Conservation (phyloP, 106 monocot genomes). For the Dendrobium huoshanense region DNA sequence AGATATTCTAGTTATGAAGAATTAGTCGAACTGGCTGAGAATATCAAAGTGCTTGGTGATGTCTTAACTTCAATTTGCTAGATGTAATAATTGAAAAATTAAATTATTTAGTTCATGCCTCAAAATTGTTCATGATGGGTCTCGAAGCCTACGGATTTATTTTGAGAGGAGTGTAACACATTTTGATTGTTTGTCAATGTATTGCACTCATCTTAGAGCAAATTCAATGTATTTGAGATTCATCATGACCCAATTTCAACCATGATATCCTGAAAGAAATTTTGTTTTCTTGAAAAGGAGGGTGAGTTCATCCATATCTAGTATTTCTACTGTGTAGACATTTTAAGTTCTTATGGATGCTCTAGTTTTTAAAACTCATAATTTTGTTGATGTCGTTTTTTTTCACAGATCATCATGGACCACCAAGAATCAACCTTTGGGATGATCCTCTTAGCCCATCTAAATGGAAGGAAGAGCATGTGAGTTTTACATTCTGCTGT, state of each 20-base stretch:
- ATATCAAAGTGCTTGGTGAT: background rate
- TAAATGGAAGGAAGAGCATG: conserved; percentile 94
- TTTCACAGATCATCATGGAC: conserved; percentile 70
- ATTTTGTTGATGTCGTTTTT: background rate
- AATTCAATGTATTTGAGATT: background rate
- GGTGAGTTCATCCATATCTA: background rate
- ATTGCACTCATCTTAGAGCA: background rate
- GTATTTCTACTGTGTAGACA: background rate
- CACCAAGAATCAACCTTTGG: conserved; percentile 63
- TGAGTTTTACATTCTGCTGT: conserved; percentile 20
- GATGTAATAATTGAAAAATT: background rate
- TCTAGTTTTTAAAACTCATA: background rate
- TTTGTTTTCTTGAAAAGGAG: too few species aligned
- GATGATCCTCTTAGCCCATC: conserved; percentile 77
- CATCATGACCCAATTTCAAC: too few species aligned
- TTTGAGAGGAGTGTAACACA: too few species aligned
- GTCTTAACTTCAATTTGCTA: background rate
- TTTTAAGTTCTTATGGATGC: background rate
- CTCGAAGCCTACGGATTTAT: too few species aligned
- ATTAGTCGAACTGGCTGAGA: background rate
- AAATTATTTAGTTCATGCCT: background rate
- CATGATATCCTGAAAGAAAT: too few species aligned
- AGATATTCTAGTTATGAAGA: background rate
- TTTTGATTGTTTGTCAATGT: background rate
- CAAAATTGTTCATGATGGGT: too few species aligned